phyloP scores from a whole-genome alignment of 768 basidiomycete genomes.

The Dioszegia hungarica region DNA sequence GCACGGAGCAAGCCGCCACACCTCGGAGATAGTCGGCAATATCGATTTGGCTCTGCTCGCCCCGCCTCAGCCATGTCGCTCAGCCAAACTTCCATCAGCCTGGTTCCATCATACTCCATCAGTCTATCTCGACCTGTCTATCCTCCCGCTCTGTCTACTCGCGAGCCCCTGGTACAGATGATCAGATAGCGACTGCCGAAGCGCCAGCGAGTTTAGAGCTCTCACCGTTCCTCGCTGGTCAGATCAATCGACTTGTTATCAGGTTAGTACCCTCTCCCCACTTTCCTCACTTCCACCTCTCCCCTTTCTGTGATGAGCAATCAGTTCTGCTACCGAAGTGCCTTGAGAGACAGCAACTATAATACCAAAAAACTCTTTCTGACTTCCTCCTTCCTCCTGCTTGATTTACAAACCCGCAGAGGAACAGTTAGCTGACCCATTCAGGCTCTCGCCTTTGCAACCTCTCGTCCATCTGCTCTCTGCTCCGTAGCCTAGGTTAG shows the following conservation, averaged over 20 bases:
- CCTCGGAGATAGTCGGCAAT: no score
- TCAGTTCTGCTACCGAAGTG: conserved; percentile 48
- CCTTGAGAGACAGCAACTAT: conserved; percentile 41
- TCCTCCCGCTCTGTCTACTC: no score
- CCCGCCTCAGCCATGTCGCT: no score
- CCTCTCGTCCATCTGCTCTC: not conserved
- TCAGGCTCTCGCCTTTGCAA: not conserved
- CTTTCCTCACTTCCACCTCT: not conserved
- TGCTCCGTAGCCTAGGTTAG: not conserved
- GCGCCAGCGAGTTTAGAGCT: not conserved
- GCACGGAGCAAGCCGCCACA: not conserved
- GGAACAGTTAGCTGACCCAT: not conserved
- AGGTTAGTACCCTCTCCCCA: conserved; percentile 4
- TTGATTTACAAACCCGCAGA: no score
- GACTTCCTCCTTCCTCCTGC: conserved; percentile 11
- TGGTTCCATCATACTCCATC: no score
- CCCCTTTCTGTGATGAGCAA: conserved; percentile 32
- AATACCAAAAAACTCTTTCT: conserved; percentile 44
- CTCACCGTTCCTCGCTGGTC: not conserved
- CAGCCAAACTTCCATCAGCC: no score
- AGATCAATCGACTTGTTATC: not conserved
- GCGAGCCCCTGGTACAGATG: not conserved
- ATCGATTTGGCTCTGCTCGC: no score
- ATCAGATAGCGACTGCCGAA: not conserved
- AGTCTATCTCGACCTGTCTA: not conserved